Conservation (phyloP, 768 basidiomycete species). For the Dacryopinax primogenitus region DNA sequence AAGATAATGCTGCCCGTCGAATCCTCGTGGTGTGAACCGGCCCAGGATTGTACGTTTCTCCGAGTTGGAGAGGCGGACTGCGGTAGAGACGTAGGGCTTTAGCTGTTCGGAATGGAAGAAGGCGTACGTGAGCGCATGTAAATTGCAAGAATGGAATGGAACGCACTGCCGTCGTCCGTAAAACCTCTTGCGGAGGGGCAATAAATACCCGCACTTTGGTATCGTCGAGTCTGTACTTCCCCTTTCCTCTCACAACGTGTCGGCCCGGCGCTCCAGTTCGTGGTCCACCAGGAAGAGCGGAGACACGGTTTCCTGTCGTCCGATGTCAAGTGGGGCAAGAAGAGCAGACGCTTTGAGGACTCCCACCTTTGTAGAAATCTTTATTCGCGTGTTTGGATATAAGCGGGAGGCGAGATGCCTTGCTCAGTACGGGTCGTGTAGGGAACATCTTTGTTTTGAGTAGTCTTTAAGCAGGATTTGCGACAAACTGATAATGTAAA, state of each 20-base stretch:
- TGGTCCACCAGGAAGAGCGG: conserved; percentile 66
- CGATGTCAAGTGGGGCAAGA: background rate
- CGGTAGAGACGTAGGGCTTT: conserved; percentile 47
- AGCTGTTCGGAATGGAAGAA: conserved; percentile 33
- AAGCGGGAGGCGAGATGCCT: conserved; percentile 71
- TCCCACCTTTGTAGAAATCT: conserved; percentile 91
- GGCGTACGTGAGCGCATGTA: background rate
- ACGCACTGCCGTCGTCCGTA: background rate
- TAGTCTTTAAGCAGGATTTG: too few species aligned
- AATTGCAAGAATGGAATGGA: conserved; percentile 10
- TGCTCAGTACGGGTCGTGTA: conserved; percentile 55
- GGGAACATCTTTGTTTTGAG: conserved; percentile 46
- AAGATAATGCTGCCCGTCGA: conserved; percentile 25
- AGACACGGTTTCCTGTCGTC: conserved; percentile 61
- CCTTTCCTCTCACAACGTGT: conserved; percentile 59
- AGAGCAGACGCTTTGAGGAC: too few species aligned
- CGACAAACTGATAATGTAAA: too few species aligned
- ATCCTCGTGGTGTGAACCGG: conserved; percentile 19
- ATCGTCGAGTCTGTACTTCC: conserved; percentile 68
- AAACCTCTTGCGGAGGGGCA: conserved; percentile 51
- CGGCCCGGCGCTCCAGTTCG: conserved; percentile 82
- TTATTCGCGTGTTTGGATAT: conserved; percentile 86
- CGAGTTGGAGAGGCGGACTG: conserved; percentile 20
- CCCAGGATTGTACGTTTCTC: conserved; percentile 16
- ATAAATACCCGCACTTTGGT: conserved; percentile 74